phyloP scores from a whole-genome alignment of 208 protist genomes.

The Acanthamoeba healyi region DNA sequence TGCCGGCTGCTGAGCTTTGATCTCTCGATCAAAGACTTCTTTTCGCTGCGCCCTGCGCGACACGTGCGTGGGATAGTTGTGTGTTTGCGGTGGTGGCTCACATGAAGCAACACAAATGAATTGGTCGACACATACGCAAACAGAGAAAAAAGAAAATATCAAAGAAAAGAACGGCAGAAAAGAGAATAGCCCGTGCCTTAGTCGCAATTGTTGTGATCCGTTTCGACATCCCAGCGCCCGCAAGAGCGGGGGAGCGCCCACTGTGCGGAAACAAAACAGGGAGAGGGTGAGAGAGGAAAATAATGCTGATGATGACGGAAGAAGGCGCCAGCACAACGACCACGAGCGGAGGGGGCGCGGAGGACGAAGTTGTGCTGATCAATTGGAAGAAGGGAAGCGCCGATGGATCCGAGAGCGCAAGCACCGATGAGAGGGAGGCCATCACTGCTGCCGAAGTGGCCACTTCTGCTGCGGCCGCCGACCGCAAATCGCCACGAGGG shows the following conservation, averaged over 20 bases:
- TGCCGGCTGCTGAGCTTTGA: no score
- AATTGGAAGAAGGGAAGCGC: neutral
- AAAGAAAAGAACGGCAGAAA: neutral
- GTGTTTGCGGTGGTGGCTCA: neutral
- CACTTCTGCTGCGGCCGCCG: no score
- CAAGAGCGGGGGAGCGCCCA: no score
- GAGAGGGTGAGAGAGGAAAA: no score
- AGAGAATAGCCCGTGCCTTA: neutral
- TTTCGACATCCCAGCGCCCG: no score
- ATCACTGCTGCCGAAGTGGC: no score
- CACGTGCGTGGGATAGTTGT: neutral
- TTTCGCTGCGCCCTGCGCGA: no score
- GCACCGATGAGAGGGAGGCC: neutral
- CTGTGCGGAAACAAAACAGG: no score
- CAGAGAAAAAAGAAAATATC: neutral
- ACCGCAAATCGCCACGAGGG: no score
- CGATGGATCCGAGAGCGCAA: neutral
- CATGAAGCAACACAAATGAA: neutral
- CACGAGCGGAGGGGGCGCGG: no score
- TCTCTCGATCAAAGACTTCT: neutral
- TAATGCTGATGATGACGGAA: no score
- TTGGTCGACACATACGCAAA: neutral
- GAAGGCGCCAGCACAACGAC: no score
- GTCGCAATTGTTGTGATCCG: neutral
- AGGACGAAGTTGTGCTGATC: neutral